Percentiles rank a stretch among this genome's conserved stretches.
phyloP scores from a whole-genome alignment of 2,329 filamentous ascomycete species.

The Alternaria gansuensis region DNA sequence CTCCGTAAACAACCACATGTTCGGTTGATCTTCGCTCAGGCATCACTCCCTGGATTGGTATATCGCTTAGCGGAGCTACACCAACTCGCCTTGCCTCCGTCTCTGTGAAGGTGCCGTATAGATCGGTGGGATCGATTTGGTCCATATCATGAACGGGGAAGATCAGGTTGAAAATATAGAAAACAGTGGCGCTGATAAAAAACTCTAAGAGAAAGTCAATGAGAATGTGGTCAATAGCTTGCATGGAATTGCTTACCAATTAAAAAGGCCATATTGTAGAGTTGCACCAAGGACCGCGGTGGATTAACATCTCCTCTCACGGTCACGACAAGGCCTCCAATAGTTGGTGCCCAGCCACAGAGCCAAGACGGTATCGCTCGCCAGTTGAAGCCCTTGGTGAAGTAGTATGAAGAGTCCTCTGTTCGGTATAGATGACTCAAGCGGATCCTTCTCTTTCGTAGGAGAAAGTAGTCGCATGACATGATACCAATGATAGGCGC shows the following conservation, averaged over 20 bases:
- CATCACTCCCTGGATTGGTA: neutral
- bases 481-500: constrained; percentile 54
- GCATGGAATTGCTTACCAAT: constrained; percentile 45
- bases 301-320: constrained; percentile 47
- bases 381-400: constrained; percentile 57
- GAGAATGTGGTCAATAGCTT: neutral
- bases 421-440: constrained; percentile 53
- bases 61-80: constrained; percentile 44
- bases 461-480: constrained; percentile 52
- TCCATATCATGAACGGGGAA: constrained; percentile 55
- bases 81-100: constrained; percentile 56
- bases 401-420: constrained; percentile 55
- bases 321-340: constrained; percentile 55
- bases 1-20: neutral
- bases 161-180: constrained; percentile 50
- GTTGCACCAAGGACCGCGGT: constrained; percentile 52
- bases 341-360: constrained; percentile 56
- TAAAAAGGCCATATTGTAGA: constrained; percentile 61
- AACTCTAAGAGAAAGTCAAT: constrained; percentile 46
- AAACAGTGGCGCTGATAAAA: constrained; percentile 50
- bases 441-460: constrained; percentile 48
- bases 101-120: constrained; percentile 58
- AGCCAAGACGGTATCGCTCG: constrained; percentile 56
- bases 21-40: neutral
- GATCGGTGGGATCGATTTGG: constrained; percentile 56